Percentiles rank a stretch among this genome's conserved stretches.
Evolutionary conservation across 768 basidiomycete species (phyloP).

Genomic region (Boletus patriciae): DNA sequence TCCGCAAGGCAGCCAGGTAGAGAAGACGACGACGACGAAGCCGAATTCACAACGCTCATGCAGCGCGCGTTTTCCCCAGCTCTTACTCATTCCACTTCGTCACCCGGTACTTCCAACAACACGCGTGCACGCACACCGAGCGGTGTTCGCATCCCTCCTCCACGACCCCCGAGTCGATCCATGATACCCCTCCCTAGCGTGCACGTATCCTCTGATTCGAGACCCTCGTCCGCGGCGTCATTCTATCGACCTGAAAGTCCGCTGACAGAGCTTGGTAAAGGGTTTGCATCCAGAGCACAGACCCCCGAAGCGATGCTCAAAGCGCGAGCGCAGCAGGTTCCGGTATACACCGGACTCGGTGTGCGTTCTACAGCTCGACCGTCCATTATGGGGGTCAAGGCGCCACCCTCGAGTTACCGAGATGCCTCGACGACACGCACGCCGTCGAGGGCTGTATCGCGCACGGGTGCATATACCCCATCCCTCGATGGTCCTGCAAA

Average conservation of each 20-base stretch:
- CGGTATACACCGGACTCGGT: conserved; percentile 47
- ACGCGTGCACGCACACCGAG: conserved; percentile 42
- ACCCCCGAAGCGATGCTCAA: conserved; percentile 67
- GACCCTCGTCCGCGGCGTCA: conserved; percentile 73
- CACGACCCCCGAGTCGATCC: conserved; percentile 78
- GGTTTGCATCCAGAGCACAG: conserved; percentile 52
- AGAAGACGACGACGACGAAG: conserved; percentile 47
- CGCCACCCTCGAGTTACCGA: conserved; percentile 76
- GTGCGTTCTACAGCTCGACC: conserved; percentile 42
- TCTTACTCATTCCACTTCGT: conserved; percentile 48
- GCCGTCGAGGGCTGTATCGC: conserved; percentile 66
- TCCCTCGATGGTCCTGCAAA: conserved; percentile 53
- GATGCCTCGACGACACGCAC: conserved; percentile 56
- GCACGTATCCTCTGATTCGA: conserved; percentile 65
- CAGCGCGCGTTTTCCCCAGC: conserved; percentile 66
- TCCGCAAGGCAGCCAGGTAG: conserved; percentile 48
- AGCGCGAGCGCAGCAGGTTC: conserved; percentile 58
- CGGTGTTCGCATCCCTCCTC: conserved; percentile 48
- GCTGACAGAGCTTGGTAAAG: conserved; percentile 35
- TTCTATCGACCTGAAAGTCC: conserved; percentile 59
- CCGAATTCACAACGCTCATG: conserved; percentile 43
- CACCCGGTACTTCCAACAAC: conserved; percentile 31
- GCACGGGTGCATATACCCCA: conserved; percentile 65
- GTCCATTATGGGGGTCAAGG: conserved; percentile 40
- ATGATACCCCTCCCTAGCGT: conserved; percentile 80